Conservation (phyloP, 1,284 basidiomycete species). For the Takashimella koratensis region DNA sequence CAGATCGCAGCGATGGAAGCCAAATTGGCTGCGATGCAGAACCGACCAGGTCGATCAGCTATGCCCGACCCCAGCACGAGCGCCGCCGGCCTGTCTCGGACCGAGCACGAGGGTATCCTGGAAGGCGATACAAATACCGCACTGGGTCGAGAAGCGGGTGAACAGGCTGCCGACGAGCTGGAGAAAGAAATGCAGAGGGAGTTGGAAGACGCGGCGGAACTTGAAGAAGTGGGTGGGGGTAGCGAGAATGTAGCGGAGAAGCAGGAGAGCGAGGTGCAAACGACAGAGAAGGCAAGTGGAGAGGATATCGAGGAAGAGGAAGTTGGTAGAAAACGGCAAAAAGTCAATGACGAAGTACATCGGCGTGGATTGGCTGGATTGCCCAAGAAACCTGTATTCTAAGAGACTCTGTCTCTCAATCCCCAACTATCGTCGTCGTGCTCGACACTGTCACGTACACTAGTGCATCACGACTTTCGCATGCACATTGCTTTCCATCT, state of each 20-base stretch:
- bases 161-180: slow-evolving; percentile 5
- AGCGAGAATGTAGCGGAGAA: slow-evolving; percentile 19
- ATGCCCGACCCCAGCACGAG: slow-evolving; percentile 6
- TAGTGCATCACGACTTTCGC: too few relatives aligned
- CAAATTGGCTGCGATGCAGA: slow-evolving; percentile 75
- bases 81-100: slow-evolving; percentile 1
- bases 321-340: neutral
- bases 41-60: slow-evolving; percentile 17
- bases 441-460: too few relatives aligned
- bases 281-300: neutral
- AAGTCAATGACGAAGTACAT: slow-evolving; percentile 4
- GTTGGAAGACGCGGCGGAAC: slow-evolving; percentile 13
- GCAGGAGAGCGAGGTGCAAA: neutral
- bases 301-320: neutral
- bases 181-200: slow-evolving; percentile 17
- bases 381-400: slow-evolving; percentile 37
- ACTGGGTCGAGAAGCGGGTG: slow-evolving; percentile 13
- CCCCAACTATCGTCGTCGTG: too few relatives aligned
- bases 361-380: slow-evolving; percentile 33
- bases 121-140: slow-evolving; percentile 28
- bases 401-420: neutral
- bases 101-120: neutral
- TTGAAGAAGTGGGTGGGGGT: slow-evolving; percentile 21
- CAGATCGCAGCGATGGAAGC: slow-evolving; percentile 96
- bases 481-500: too few relatives aligned